These are phyloP conservation scores for Scutellaria baicalensis DNA, from an alignment of 257 asterid species.

Conservation along the genomic window DNA sequence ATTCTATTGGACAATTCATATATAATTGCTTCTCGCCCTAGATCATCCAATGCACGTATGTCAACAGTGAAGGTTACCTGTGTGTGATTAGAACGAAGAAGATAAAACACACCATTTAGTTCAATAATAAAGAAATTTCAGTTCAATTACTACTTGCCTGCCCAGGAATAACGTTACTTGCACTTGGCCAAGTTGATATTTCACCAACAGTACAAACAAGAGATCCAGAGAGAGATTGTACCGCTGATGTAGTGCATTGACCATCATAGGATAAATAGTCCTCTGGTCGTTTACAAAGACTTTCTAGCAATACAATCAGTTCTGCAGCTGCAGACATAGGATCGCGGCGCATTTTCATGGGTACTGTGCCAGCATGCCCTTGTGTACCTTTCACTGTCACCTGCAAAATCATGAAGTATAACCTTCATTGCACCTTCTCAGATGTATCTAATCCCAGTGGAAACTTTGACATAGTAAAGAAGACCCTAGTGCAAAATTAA, in stretches of 20 bases:
- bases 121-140: neutral
- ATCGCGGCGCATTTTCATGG: conserved; percentile 92
- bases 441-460: no score
- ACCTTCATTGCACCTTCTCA: neutral
- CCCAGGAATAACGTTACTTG: conserved; percentile 97
- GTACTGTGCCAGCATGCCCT: conserved; percentile 99
- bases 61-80: conserved; percentile 92
- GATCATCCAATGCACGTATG: conserved; percentile 85
- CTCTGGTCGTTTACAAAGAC: conserved; percentile 81
- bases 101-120: neutral
- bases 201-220: conserved; percentile 98
- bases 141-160: conserved; percentile 55
- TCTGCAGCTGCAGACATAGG: conserved; percentile 98
- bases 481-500: neutral
- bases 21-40: conserved; percentile 81
- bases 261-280: conserved; percentile 67
- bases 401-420: conserved; percentile 28
- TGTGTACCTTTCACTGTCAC: conserved; percentile 93
- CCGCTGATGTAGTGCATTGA: conserved; percentile 56
- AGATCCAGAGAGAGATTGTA: conserved; percentile 72
- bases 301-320: conserved; percentile 71
- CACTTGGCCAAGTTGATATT: conserved; percentile 97
- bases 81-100: neutral
- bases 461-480: no score
- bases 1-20: conserved; percentile 66